Base-by-base conservation (phyloP, 2,329 filamentous ascomycete species). In the Fusarium sp. region DNA sequence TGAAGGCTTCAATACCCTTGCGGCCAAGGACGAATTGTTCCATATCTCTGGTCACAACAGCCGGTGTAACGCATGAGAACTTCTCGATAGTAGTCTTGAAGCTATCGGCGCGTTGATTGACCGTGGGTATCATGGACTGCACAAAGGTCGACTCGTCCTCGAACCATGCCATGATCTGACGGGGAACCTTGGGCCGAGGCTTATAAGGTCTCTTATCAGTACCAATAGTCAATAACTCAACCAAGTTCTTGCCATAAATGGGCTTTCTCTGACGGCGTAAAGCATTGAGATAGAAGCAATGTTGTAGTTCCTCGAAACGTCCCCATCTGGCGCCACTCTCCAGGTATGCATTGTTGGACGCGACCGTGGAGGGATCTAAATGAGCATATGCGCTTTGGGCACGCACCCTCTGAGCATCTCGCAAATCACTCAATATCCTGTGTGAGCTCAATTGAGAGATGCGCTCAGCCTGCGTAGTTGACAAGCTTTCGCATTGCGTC, bases 61-160 rank as follows among this genome's bases (percentile, higher is more conserved):
- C 90, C 4, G 96, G 96, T 0, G 96, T 98, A 34, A 97, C 90
- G 74, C 95, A 99, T 2, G 92, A 93, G 75, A 98, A 99, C 77
- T 95, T 93, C 68, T 92, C 89, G 55, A 99, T 90, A 4, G 87
- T 90, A 1, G 88, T 89, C 74, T 95, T 90, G 80, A 97, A 85
- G 16, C 85, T 84, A 53, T 89, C 86, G 3, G 94, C 90, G 25
- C 94, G 90, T 74, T 93, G 87, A 42, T 91, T 86, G 1, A 97
- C 79, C 0, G 90, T 93, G 19, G 90, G 88, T n/a, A 96, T 88
- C 81, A 96, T 88, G 6, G 87, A 84, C 39, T 84, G 84, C 50
- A 94, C 82, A 23, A 87, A 77, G 8, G 84, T 84, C 1, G 92
- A 92, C 57, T 90, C 89, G 67, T 90, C 88, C 54, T 91, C 89